Evolutionary conservation across 2,329 filamentous ascomycete species (phyloP), one percentile per base, ranked within the genome.

Genomic region (Epichloe gansuensis): DNA sequence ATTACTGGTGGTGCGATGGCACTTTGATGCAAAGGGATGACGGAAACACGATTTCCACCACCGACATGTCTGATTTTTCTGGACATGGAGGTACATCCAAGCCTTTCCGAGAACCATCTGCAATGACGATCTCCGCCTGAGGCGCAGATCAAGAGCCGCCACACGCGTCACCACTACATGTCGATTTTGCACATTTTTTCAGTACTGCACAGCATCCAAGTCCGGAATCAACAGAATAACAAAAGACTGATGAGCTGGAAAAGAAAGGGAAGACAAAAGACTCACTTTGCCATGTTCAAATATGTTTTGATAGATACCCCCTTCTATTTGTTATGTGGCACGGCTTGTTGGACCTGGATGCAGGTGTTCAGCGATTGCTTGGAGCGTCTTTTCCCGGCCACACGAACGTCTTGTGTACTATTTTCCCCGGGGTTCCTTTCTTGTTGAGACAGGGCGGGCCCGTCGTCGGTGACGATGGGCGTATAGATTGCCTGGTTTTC

Each of bases 1-100:
- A 64, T 46, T 65, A 69, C 55, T 71, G 68, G 68, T 69, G 66
- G 65, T 58, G 59, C 8, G 68, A 65, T 53, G 51, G 53, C 45
- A 62, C 60, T 12, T 51, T 58, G 50, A 54, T 54, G 38, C 25
- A 59, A 8, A 45, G 31, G 3, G 55, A 59, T 31, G 55, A 56
- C 35, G 52, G 46, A 13, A 54, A 52, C 38, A 52, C 51, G 25
- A 54, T 51, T 15, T 54, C 57, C 48, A 62, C 59, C 39, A 63
- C 56, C 41, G 53, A 58, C 34, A 53, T 57, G 49, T 63, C 63
- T 3, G 59, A 60, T 39, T 56, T 59, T 44, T 59, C 59, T 2
- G 63, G 60, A 31, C 58, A 59, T 34, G 46, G 60, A 13, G 60
- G 62, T 13, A 65, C 62, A 31, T 56, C 58, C 9, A 56, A 58